Base-by-base conservation (phyloP, 495 filamentous ascomycete species). In the Aspergillus taichungensis region DNA sequence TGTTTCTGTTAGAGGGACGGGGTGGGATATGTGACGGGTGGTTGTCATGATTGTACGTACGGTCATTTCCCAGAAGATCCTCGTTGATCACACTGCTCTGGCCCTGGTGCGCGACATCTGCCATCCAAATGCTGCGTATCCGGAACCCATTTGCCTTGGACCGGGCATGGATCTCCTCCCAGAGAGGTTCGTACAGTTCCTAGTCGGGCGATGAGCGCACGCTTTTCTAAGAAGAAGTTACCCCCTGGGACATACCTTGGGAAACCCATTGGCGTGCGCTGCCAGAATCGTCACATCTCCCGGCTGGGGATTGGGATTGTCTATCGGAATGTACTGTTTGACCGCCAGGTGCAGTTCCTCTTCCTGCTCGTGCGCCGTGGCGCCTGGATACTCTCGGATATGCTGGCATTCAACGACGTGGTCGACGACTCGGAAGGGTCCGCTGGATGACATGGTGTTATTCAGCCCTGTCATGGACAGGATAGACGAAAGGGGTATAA, bases 141-240 rank as follows among this genome's bases (percentile, higher is more conserved):
- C 75, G 70, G 59, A 90, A 75, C n/a, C 77, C 78, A 46, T 73
- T 65, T 12, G 58, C 61, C 46, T 74, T 64, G 6, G 78, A 72
- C 5, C 62, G 60, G 3, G 58, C 51, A 47, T 83, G 66, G 1
- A 95, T 68, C 45, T 92, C 85, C 38, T 83, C 84, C 81, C 85
- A 95, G 4, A 94, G 73, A 3, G 89, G 85, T 54, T 94, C 89
- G 60, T 94, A 95, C 12, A 94, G 71, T 67, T 88, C 90, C 82
- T 88, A 47, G 6, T 10, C 2, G 27, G 10, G 5, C 0, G 29
- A 37, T 39, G 5, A 48, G 12, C 28, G 14, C n/a, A 10, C 9
- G 1, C 8, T 28, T 37, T 27, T 50, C 10, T 36, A 24, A 35
- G 5, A 40, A n/a, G 38, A 18, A 12, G 14, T 6, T 13, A 34